Base-by-base conservation (phyloP, 2,329 filamentous ascomycete species). In the Stagonosporopsis vannaccii region DNA sequence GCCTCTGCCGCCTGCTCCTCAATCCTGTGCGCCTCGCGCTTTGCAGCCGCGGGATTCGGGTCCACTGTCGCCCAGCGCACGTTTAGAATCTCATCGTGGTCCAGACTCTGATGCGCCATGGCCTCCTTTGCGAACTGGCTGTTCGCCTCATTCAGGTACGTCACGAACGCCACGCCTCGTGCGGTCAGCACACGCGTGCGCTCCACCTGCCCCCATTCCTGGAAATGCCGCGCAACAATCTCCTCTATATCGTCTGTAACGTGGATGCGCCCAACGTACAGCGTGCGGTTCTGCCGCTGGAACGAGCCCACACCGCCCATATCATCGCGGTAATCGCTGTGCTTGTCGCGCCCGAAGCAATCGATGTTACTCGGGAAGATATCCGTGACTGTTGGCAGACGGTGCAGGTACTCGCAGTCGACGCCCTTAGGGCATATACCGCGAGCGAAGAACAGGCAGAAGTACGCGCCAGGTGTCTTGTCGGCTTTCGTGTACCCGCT, bases 291-390 rank as follows among this genome's bases (percentile, higher is more conserved):
- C 71, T 96, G 91, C 20, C 95, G 85, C 86, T 93, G 89, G 72
- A 99, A 99, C 59, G 87, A 92, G 23, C 95, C 95, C 2, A 97
- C 92, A 63, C 96, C 96, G 49, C 94, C 93, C 95, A 99, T 98
- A 75, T 98, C 94, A 74, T 98, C 94, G 69, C 93, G 83, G 78
- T 97, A 98, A 72, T 97, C 94, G 60, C 86, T 89, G 71, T 92
- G 90, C 80, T 96, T 97, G 81, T 97, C 94, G 56, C 94, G 85
- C 2, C 92, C 92, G 71, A 99, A 99, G 72, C 92, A 96, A 79
- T 99, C 95, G 19, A 97, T 87, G 67, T 97, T 98, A 1, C 90
- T 91, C 59, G 94, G 95, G 78, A 94, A 97, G 12, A 96, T 83
- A 75, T 98, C 95, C 72, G 92, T 91, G 2, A 96, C 84, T 0